Conservation (phyloP, 2,329 filamentous ascomycete species). For the Lasiodiplodia hormozganensis region DNA sequence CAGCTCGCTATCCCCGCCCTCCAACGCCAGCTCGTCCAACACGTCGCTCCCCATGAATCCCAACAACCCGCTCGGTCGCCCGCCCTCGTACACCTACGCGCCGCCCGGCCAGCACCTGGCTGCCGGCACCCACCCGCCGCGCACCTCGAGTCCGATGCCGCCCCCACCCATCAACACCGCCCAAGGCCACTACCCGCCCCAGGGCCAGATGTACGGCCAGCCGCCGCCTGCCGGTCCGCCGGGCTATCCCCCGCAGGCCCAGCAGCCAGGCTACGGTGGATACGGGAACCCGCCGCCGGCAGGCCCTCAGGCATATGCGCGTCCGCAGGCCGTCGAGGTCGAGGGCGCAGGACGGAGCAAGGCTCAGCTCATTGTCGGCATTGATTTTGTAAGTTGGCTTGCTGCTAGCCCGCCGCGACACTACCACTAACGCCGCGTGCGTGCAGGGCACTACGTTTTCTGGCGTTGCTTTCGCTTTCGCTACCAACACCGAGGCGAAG, state of each 20-base stretch:
- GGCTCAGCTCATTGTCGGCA: conserved; percentile 96
- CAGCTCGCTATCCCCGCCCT: conserved; percentile 48
- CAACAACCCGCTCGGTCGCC: conserved; percentile 63
- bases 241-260: conserved; percentile 46
- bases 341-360: conserved; percentile 90
- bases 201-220: conserved; percentile 51
- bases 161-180: conserved; percentile 63
- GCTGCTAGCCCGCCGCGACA: no score
- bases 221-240: conserved; percentile 42
- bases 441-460: conserved; percentile 93
- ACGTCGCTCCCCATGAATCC: conserved; percentile 59
- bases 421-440: conserved; percentile 31
- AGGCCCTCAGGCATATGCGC: conserved; percentile 41
- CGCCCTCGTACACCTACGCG: conserved; percentile 69
- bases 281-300: conserved; percentile 42
- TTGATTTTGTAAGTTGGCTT: conserved; percentile 81
- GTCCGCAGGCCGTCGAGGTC: conserved; percentile 67
- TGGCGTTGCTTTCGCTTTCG: conserved; percentile 90
- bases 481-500: conserved; percentile 95
- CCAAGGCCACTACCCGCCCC: conserved; percentile 57
- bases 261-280: conserved; percentile 40
- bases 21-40: conserved; percentile 46
- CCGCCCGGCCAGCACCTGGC: conserved; percentile 46
- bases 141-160: conserved; percentile 61
- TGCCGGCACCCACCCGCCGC: conserved; percentile 37